These are phyloP conservation scores for Pseudomonodictys pantanalensis DNA, from an alignment of 495 filamentous ascomycete genomes.

Conservation along the genomic window DNA sequence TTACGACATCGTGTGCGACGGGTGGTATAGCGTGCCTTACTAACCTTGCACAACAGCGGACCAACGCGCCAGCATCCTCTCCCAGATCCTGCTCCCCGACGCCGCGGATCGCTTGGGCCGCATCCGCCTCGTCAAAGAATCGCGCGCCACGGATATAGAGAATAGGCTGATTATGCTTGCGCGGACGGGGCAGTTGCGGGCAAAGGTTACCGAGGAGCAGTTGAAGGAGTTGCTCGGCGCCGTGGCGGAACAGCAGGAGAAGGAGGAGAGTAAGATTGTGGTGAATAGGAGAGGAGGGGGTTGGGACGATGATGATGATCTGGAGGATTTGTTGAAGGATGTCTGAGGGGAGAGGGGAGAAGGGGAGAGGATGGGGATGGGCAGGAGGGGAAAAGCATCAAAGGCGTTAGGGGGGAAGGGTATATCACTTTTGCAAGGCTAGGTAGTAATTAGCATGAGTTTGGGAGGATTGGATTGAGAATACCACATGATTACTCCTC, in stretches of 20 bases:
- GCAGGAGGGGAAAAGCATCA: not conserved
- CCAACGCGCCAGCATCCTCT: conserved; percentile 59
- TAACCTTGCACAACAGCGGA: conserved; percentile 42
- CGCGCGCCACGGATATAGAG: conserved; percentile 84
- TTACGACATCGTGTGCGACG: too few relatives aligned
- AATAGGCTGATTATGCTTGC: conserved; percentile 91
- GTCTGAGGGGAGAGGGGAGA: conserved; percentile 6
- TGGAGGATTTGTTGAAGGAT: conserved; percentile 56
- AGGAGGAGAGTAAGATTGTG: conserved; percentile 73
- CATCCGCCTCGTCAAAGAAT: conserved; percentile 93
- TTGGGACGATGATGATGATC: conserved; percentile 82
- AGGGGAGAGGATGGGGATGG: not conserved
- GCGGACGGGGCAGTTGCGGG: conserved; percentile 76
- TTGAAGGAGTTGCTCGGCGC: conserved; percentile 86
- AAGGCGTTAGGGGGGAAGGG: not conserved
- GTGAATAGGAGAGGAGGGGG: conserved; percentile 78
- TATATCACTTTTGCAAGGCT: not conserved
- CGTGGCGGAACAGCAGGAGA: conserved; percentile 66
- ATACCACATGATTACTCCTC: too few relatives aligned
- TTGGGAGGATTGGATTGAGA: too few relatives aligned
- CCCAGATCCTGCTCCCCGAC: conserved; percentile 89
- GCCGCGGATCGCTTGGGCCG: conserved; percentile 90
- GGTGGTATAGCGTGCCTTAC: too few relatives aligned
- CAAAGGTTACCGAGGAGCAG: conserved; percentile 88
- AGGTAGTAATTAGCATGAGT: too few relatives aligned